Percentiles rank a stretch among this genome's conserved stretches.
phyloP scores from a whole-genome alignment of 2,329 filamentous ascomycete species.

The Pyrenophora teres region DNA sequence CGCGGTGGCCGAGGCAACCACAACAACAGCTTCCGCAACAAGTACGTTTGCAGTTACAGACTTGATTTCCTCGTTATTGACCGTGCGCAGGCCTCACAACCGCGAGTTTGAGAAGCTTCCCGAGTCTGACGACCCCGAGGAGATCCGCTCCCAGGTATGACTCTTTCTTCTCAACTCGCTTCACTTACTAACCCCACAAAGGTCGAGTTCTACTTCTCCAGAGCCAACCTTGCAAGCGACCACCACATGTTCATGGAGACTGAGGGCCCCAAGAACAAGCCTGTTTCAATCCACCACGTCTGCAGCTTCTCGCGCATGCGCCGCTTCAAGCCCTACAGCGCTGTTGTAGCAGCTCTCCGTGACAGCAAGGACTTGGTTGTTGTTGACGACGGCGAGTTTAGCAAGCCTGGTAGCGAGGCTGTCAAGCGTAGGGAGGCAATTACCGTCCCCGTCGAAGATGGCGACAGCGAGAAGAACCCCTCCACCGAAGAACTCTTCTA shows the following conservation, averaged over 20 bases:
- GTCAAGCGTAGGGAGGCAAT: conserved; percentile 74
- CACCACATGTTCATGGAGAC: conserved; percentile 82
- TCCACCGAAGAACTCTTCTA: conserved; percentile 51
- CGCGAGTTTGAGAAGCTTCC: conserved; percentile 56
- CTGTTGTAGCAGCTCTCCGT: conserved; percentile 81
- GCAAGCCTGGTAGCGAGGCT: conserved; percentile 46
- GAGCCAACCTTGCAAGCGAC: conserved; percentile 86
- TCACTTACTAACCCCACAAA: conserved; percentile 47
- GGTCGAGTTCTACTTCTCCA: conserved; percentile 96
- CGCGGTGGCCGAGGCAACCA: conserved; percentile 25
- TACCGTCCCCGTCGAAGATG: conserved; percentile 30
- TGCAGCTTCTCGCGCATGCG: conserved; percentile 95
- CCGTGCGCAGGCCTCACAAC: conserved; percentile 23
- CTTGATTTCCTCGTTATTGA: conserved; percentile 5
- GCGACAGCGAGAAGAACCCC: conserved; percentile 37
- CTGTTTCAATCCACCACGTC: conserved; percentile 77
- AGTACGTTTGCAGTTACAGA: conserved; percentile 7
- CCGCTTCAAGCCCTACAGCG: conserved; percentile 85
- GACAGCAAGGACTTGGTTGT: conserved; percentile 75
- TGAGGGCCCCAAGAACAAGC: conserved; percentile 78
- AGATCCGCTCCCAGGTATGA: conserved; percentile 81
- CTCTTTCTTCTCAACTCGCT: neutral
- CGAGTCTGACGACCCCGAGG: conserved; percentile 74
- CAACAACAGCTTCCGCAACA: conserved; percentile 25
- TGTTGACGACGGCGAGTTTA: conserved; percentile 71